Conservation (phyloP, 768 basidiomycete genomes). For the Psilocybe subaeruginosa region DNA sequence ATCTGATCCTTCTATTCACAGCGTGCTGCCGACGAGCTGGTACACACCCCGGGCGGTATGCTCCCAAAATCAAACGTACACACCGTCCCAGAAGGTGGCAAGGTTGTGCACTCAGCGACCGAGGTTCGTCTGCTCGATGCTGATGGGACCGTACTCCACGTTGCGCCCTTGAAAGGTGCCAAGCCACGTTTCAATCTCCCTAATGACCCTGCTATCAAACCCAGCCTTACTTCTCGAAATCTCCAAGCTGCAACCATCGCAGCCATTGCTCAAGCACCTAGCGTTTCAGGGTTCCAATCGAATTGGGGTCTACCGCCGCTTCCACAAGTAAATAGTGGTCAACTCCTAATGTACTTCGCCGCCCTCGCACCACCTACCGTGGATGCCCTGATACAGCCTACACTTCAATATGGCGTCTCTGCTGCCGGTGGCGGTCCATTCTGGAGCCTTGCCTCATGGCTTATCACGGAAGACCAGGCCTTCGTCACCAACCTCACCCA, state of each 20-base stretch:
- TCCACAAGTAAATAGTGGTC: constrained; percentile 1
- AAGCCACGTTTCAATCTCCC: not conserved
- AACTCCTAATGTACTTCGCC: not conserved
- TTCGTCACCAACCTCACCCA: constrained; percentile 1
- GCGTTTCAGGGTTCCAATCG: not conserved
- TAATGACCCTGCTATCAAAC: not conserved
- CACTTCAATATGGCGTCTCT: not conserved
- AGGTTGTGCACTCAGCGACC: not conserved
- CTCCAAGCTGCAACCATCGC: not conserved
- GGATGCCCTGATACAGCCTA: not conserved
- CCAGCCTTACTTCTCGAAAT: not conserved
- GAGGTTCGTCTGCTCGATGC: constrained; percentile 4
- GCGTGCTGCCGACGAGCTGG: too few species aligned
- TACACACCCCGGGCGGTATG: constrained; percentile 1
- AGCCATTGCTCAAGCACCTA: not conserved
- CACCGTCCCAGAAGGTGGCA: not conserved
- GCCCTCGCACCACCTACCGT: too few species aligned
- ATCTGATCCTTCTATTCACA: too few species aligned
- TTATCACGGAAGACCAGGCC: not conserved
- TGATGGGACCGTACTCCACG: constrained; percentile 4
- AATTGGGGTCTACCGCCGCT: constrained; percentile 1
- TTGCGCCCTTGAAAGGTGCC: not conserved
- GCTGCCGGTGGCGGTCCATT: not conserved
- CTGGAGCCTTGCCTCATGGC: constrained; percentile 6
- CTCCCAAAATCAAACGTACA: constrained; percentile 3